Evolutionary conservation across 2,329 filamentous ascomycete species (phyloP), one percentile per base, ranked within the genome.

Genomic region (Colletotrichum sp.): DNA sequence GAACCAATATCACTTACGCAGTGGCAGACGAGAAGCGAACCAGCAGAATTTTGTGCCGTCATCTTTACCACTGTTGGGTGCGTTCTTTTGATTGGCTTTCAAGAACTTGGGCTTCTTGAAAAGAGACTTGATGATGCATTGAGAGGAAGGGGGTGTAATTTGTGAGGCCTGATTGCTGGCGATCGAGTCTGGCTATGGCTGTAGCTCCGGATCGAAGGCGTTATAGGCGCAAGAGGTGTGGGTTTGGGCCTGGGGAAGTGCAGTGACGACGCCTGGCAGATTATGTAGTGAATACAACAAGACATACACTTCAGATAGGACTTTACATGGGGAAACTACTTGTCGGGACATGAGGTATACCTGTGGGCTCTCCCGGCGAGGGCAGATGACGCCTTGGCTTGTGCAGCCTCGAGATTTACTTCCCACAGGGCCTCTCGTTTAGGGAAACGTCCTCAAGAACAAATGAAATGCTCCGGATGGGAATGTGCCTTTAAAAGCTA

Each of bases 21-120:
- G 10, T 39, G 32, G 13, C 36, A 26, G 13, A 28, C 30, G 10
- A n/a, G 36, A 48, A 66, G 60, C 67, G 63, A 66, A 52, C 24
- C 30, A 48, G 36, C 63, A 66, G 22, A 66, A 15, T 59, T 55
- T 62, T 36, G 28, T 9, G n/a, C 52, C 30, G 18, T 44, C 26
- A 28, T 24, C 7, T 26, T 44, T 52, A 65, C 24, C 52, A 32
- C 26, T 32, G n/a, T 72, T 74, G 55, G 62, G 55, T 75, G 69
- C 15, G 30, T 62, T 75, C 59, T 68, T 75, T 63, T 63, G 72
- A 32, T 72, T 75, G 71, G 65, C 65, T 75, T 34, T 74, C 44
- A 62, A 70, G 48, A 34, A 76, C 59, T 52, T 34, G 65, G 15
- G 34, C 34, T 65, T 69, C 44, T 75, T 70, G 71, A 69, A 60